A percentile compares a stretch with the other conserved stretches of the same genome.
These are phyloP conservation scores for Suillus cothurnatus DNA, from an alignment of 768 basidiomycete species.

Conservation along the genomic window DNA sequence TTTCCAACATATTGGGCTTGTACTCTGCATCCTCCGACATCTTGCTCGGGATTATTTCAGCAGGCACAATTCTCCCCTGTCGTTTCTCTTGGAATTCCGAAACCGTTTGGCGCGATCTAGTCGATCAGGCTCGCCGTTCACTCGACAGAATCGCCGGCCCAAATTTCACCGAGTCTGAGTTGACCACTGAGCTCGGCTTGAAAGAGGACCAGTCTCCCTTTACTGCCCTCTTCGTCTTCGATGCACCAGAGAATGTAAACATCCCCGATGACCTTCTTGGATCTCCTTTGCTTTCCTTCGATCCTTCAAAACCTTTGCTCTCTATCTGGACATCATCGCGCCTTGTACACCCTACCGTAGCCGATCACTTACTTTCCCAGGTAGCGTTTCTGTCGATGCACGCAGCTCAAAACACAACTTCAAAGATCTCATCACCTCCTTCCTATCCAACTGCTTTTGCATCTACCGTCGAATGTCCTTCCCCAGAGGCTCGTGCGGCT, in stretches of 20 bases:
- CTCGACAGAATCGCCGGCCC: constrained; percentile 8
- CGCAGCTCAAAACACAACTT: constrained; percentile 9
- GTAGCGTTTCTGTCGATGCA: constrained; percentile 14
- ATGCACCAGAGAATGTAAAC: background rate
- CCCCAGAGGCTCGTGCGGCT: constrained; percentile 11
- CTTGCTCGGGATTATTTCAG: constrained; percentile 18
- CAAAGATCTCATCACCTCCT: constrained; percentile 14
- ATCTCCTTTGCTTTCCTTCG: constrained; percentile 15
- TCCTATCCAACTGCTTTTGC: constrained; percentile 16
- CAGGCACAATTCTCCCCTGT: constrained; percentile 11
- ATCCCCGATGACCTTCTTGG: background rate
- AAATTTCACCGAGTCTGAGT: background rate
- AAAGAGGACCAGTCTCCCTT: constrained; percentile 13
- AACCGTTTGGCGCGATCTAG: constrained; percentile 18
- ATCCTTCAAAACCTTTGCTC: constrained; percentile 13
- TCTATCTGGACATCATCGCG: constrained; percentile 18
- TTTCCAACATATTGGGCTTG: constrained; percentile 22
- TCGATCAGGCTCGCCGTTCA: constrained; percentile 12
- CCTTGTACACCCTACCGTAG: constrained; percentile 16
- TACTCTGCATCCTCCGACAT: constrained; percentile 25
- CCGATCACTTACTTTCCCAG: constrained; percentile 22
- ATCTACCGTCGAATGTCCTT: constrained; percentile 20
- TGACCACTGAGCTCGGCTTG: constrained; percentile 4
- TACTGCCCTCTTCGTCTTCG: constrained; percentile 20
- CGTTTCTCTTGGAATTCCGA: constrained; percentile 22